Evolutionary conservation across 352 stramenopile species (phyloP).

Genomic region (Phytophthora ohioensis): DNA sequence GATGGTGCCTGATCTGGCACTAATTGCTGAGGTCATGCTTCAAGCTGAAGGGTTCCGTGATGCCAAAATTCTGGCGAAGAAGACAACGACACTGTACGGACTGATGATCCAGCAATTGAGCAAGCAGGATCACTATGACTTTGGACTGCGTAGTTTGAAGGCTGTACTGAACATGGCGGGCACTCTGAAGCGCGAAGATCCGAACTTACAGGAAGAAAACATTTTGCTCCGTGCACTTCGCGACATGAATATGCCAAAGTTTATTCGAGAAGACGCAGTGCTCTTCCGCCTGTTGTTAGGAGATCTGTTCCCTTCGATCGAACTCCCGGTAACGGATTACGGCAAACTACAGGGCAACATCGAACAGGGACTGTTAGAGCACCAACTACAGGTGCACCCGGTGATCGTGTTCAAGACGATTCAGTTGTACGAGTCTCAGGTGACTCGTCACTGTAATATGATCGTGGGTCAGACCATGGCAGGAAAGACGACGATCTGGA

Average conservation of each 20-base stretch:
- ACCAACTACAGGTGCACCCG: constrained; percentile 90
- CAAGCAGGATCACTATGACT: constrained; percentile 92
- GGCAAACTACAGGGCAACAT: constrained; percentile 91
- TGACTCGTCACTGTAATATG: constrained; percentile 95
- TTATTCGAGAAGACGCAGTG: constrained; percentile 93
- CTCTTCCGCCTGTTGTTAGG: constrained; percentile 92
- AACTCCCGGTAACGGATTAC: constrained; percentile 92
- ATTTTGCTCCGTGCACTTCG: constrained; percentile 96
- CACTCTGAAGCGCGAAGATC: constrained; percentile 94
- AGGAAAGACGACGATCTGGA: constrained; percentile 92
- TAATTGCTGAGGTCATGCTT: constrained; percentile 91
- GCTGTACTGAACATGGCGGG: constrained; percentile 90
- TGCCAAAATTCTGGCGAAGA: constrained; percentile 83
- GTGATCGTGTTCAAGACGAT: constrained; percentile 96
- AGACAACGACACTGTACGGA: constrained; percentile 88
- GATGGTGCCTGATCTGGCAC: constrained; percentile 88
- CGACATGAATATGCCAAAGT: constrained; percentile 97
- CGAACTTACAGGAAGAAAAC: constrained; percentile 95
- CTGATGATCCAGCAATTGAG: constrained; percentile 90
- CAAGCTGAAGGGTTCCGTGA: constrained; percentile 88
- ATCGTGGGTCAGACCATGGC: constrained; percentile 94
- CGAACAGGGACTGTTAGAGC: constrained; percentile 83
- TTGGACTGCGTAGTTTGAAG: constrained; percentile 84
- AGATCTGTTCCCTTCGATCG: constrained; percentile 91
- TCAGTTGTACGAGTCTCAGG: constrained; percentile 95